Conservation (phyloP, 202 grass and related monocot genomes). For the Carex arenaria region DNA sequence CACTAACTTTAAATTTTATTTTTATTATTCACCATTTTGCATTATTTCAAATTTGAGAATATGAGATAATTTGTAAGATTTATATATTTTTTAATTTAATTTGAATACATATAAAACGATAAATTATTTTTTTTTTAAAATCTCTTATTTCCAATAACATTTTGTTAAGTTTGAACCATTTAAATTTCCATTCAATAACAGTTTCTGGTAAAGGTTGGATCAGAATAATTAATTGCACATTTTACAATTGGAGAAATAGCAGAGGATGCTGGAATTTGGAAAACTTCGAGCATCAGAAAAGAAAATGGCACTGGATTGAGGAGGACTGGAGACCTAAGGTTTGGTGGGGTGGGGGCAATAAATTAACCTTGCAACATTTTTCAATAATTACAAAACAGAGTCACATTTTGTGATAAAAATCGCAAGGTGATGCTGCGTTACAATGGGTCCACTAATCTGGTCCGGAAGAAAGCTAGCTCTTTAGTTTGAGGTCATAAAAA, state of each 20-base stretch:
- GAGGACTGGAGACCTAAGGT: slow-evolving; percentile 38
- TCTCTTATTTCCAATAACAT: neutral
- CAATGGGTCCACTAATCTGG: neutral
- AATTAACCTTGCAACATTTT: neutral
- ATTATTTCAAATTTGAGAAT: neutral
- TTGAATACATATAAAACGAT: no score
- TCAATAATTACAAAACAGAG: neutral
- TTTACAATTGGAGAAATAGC: neutral
- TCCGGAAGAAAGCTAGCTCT: neutral
- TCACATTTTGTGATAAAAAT: neutral
- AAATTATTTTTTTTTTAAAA: no score
- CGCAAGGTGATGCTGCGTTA: neutral
- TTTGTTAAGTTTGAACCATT: neutral
- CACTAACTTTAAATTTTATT: no score
- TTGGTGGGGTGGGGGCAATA: slow-evolving; percentile 21
- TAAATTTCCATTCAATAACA: neutral
- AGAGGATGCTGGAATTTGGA: neutral
- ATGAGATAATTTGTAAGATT: neutral
- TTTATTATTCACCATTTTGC: neutral
- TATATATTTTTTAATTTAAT: no score
- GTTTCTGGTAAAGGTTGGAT: neutral
- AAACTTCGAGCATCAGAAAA: slow-evolving; percentile 57
- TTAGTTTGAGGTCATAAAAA: neutral
- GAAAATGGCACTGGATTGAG: slow-evolving; percentile 21
- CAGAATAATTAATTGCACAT: neutral